Percentiles rank a stretch among this genome's conserved stretches.
Evolutionary conservation across 2,329 filamentous ascomycete species (phyloP).

Genomic region (Nigrospora osmanthi): DNA sequence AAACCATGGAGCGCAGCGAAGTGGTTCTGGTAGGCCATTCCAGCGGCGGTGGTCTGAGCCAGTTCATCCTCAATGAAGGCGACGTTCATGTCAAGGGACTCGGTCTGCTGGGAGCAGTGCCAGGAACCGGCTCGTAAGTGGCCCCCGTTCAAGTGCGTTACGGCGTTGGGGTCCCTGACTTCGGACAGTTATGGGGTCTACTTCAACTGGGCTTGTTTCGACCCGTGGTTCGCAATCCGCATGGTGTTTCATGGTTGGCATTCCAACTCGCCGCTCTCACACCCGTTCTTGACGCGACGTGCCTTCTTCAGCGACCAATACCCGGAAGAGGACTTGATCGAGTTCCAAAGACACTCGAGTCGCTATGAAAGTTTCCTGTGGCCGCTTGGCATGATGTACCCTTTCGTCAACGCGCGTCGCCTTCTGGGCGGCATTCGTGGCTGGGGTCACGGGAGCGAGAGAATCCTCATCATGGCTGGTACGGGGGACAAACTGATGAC

Average conservation of each 20-base stretch:
- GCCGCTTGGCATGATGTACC: slow-evolving; percentile 38
- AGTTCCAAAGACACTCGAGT: slow-evolving; percentile 33
- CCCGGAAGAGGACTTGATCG: slow-evolving; percentile 27
- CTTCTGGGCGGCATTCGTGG: slow-evolving; percentile 28
- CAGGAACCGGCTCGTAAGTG: slow-evolving; percentile 40
- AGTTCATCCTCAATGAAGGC: slow-evolving; percentile 36
- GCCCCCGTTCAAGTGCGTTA: slow-evolving; percentile 2
- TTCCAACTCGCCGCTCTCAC: slow-evolving; percentile 43
- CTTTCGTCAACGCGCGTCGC: slow-evolving; percentile 31
- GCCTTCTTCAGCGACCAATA: slow-evolving; percentile 42
- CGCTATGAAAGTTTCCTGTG: slow-evolving; percentile 45
- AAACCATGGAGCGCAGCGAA: slow-evolving; percentile 19
- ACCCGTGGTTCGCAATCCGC: slow-evolving; percentile 40
- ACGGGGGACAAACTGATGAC: slow-evolving; percentile 33
- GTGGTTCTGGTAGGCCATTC: slow-evolving; percentile 42
- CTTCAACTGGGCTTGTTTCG: slow-evolving; percentile 34
- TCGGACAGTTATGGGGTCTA: slow-evolving; percentile 27
- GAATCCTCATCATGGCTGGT: slow-evolving; percentile 31
- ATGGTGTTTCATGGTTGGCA: slow-evolving; percentile 38
- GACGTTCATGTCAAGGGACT: slow-evolving; percentile 32
- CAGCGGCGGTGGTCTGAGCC: slow-evolving; percentile 40
- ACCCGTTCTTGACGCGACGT: slow-evolving; percentile 35
- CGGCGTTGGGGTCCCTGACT: background rate
- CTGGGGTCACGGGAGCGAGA: slow-evolving; percentile 15
- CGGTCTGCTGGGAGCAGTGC: slow-evolving; percentile 37